Evolutionary conservation across 1,139 yeast genomes (phyloP), one percentile per base, ranked within the genome.

Genomic region (Taphrina confusa): DNA sequence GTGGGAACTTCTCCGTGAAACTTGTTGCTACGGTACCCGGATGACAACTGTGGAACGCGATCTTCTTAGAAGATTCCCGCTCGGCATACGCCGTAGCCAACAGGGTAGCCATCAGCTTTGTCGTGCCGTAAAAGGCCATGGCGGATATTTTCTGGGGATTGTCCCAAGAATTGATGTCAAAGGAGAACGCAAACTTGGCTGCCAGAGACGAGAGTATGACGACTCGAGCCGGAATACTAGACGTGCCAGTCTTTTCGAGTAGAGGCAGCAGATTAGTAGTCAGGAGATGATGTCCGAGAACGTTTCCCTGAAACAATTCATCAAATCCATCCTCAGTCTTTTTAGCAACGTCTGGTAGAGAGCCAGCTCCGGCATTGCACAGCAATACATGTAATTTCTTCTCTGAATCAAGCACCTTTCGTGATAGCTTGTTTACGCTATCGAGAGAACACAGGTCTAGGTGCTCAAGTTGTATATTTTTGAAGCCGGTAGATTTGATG

Each of bases 241-340:
- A 14, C n/a, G 51, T 23, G 33, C 49, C 37, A 11, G 62, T 36
- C 37, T 27, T 28, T 6, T 57, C 79, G 66, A 88, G 71, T 50
- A 82, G 66, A 0, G 85, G 84, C 8, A 87, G 65, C 36, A 89
- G 71, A 63, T 81, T 75, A 61, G 84, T 80, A 0, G 92, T 82
- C 40, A 89, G 75, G 20, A 88, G 72, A 64, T 85, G 86, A 55
- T 90, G 95, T 0, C 94, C 80, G 5, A 89, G 74, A 68, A 83
- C 87, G 70, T 87, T 87, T 2, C 92, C 84, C 69, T 88, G 96
- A 63, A 86, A 73, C 70, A 87, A 95, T 28, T 87, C 40, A 34
- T 65, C 66, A 31, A 52, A 65, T 30, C 67, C 67, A 12, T 65
- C 66, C 11, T 40, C 57, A 4, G 65, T 65, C 47, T 62, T 49